These are phyloP conservation scores for Erythrobasidium yunnanense DNA, from an alignment of 768 basidiomycete genomes.

Conservation along the genomic window DNA sequence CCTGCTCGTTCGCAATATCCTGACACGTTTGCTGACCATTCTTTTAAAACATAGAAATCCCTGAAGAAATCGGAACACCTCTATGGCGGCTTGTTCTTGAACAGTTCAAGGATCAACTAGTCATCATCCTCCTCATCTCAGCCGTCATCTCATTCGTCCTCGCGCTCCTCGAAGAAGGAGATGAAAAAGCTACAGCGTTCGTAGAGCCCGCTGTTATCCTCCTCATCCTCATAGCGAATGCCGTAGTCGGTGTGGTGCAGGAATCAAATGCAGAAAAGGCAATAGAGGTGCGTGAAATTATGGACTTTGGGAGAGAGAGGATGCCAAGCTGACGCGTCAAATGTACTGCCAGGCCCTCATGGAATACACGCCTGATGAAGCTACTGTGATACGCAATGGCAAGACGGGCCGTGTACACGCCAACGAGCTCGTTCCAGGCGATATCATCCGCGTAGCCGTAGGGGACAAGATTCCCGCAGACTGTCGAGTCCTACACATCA, in stretches of 20 bases:
- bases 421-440: conserved; percentile 82
- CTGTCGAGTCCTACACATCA: conserved; percentile 74
- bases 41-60: conserved; percentile 67
- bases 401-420: conserved; percentile 65
- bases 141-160: conserved; percentile 87
- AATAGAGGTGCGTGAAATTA: conserved; percentile 65
- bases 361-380: conserved; percentile 95
- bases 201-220: conserved; percentile 92
- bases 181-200: conserved; percentile 66
- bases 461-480: conserved; percentile 95
- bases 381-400: conserved; percentile 71
- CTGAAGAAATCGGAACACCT: conserved; percentile 81
- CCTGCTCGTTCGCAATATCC: not conserved
- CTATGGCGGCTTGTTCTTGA: conserved; percentile 92
- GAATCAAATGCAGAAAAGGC: conserved; percentile 93
- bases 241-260: conserved; percentile 93
- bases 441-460: conserved; percentile 78
- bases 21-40: not conserved
- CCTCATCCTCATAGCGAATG: conserved; percentile 89
- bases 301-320: not conserved
- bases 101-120: conserved; percentile 97
- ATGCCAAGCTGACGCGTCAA: not conserved
- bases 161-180: conserved; percentile 70
- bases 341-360: conserved; percentile 64
- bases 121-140: conserved; percentile 87